Conservation (phyloP, 768 basidiomycete genomes). For the Tremella yokohamensis region DNA sequence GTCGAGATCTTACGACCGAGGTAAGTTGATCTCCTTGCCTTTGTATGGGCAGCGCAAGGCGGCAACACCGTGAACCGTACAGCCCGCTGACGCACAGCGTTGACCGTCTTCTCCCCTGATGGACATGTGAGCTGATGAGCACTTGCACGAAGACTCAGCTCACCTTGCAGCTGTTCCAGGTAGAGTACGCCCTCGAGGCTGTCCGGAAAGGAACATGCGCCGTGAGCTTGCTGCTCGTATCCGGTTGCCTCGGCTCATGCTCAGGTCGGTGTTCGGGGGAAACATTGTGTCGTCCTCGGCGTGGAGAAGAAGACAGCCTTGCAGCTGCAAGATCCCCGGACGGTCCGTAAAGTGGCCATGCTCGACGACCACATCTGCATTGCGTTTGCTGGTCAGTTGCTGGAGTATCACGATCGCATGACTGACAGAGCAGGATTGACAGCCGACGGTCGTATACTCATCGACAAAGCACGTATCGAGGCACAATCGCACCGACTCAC, state of each 20-base stretch:
- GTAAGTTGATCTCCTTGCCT: conserved; percentile 53
- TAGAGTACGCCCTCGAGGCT: conserved; percentile 98
- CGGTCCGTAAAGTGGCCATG: conserved; percentile 97
- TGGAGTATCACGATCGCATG: not conserved
- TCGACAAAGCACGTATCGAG: conserved; percentile 96
- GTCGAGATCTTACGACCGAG: conserved; percentile 94
- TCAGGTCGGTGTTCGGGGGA: conserved; percentile 92
- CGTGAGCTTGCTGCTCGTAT: conserved; percentile 55
- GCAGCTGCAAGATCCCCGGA: conserved; percentile 95
- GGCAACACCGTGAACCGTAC: no score
- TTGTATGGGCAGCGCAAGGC: not conserved
- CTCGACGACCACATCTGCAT: conserved; percentile 95
- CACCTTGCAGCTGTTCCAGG: conserved; percentile 57
- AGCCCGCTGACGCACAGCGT: conserved; percentile 60
- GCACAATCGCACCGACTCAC: conserved; percentile 96
- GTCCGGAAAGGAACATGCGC: conserved; percentile 96
- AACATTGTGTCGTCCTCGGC: conserved; percentile 89
- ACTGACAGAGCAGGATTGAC: conserved; percentile 67
- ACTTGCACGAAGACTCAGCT: conserved; percentile 3
- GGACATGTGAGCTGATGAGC: conserved; percentile 66
- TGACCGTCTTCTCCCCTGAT: conserved; percentile 97
- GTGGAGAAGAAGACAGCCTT: conserved; percentile 98
- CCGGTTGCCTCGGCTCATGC: not conserved
- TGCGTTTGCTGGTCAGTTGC: conserved; percentile 82
- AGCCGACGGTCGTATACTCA: conserved; percentile 93